A percentile compares a stretch with the other conserved stretches of the same genome.
These are phyloP conservation scores for Saturnispora zaruensis DNA, from an alignment of 805 yeast species.

Conservation along the genomic window DNA sequence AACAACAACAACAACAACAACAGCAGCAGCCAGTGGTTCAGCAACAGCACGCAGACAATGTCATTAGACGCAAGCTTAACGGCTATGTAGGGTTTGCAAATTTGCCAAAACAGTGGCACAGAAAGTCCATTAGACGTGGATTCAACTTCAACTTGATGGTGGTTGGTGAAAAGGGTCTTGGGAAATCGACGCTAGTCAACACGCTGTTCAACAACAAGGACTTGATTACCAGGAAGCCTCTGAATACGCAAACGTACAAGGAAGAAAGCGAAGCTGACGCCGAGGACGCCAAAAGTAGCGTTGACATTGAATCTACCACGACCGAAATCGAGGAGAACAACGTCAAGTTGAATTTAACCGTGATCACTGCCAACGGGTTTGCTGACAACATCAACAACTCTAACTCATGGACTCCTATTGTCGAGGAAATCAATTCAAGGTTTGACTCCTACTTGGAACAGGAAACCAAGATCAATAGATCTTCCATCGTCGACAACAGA, in stretches of 20 bases:
- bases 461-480: slow-evolving; percentile 76
- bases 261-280: slow-evolving; percentile 31
- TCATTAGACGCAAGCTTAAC: slow-evolving; percentile 74
- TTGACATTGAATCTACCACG: slow-evolving; percentile 50
- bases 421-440: slow-evolving; percentile 78
- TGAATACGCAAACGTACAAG: background rate
- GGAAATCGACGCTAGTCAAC: slow-evolving; percentile 86
- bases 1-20: slow-evolving; percentile 22
- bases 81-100: slow-evolving; percentile 97
- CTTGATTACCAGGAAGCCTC: slow-evolving; percentile 34
- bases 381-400: slow-evolving; percentile 82
- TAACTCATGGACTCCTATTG: slow-evolving; percentile 81
- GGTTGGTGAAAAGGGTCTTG: slow-evolving; percentile 87
- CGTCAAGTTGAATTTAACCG: slow-evolving; percentile 74
- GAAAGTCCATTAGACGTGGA: slow-evolving; percentile 84
- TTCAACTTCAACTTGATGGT: slow-evolving; percentile 82
- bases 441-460: slow-evolving; percentile 84
- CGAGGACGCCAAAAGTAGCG: slow-evolving; percentile 30
- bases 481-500: slow-evolving; percentile 66
- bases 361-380: slow-evolving; percentile 88
- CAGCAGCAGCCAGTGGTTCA: background rate
- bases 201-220: slow-evolving; percentile 68
- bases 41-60: slow-evolving; percentile 30
- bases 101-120: slow-evolving; percentile 97
- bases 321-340: slow-evolving; percentile 89